A percentile compares a stretch with the other conserved stretches of the same genome.
These are phyloP conservation scores for Penicillium roqueforti DNA, from an alignment of 495 filamentous ascomycete genomes.

Conservation along the genomic window DNA sequence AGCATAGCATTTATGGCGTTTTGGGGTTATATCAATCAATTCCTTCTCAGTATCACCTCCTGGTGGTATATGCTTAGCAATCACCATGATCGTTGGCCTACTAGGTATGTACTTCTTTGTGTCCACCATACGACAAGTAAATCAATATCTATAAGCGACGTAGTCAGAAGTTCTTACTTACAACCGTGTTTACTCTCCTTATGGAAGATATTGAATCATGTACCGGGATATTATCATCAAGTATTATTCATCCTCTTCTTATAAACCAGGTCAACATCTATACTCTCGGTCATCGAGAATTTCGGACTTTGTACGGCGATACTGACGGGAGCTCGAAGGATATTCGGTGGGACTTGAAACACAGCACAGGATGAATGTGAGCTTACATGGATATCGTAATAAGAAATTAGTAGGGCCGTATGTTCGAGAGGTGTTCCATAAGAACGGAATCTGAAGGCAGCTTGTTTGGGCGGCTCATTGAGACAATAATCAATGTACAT, in stretches of 20 bases:
- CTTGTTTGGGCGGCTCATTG: no score
- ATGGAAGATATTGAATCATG: no score
- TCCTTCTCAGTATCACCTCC: no score
- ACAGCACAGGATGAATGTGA: no score
- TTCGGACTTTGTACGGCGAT: conserved; percentile 18
- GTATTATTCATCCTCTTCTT: no score
- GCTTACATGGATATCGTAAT: no score
- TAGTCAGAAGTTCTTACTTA: no score
- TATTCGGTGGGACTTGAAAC: conserved; percentile 14
- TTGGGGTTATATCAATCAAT: background rate
- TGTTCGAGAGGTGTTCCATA: no score
- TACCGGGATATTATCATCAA: no score
- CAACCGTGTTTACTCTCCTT: no score
- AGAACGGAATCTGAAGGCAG: no score
- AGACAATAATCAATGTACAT: background rate
- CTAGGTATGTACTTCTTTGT: background rate
- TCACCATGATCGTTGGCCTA: background rate
- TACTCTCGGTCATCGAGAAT: conserved; percentile 22
- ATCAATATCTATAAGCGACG: background rate
- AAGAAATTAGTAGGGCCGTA: no score
- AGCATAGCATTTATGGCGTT: conserved; percentile 8
- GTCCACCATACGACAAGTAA: background rate
- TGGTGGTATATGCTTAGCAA: background rate
- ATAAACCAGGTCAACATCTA: conserved; percentile 27
- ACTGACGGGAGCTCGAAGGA: conserved; percentile 16